Base-by-base conservation (phyloP, 805 yeast species). In the Pichia deserticola region DNA sequence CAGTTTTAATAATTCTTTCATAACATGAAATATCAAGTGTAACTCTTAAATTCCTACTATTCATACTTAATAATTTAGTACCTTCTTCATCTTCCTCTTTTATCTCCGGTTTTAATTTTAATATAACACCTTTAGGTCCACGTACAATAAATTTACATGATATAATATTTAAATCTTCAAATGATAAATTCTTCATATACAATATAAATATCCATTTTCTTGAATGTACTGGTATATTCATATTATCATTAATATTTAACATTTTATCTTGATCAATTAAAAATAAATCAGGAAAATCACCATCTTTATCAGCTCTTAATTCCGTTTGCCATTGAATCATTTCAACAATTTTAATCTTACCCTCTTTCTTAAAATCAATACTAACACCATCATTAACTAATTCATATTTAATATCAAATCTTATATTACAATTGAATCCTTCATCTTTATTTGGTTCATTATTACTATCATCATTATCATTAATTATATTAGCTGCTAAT, bases 161-260 rank as follows among this genome's bases (percentile, higher is more conserved):
- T 15, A n/a, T 36, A 5, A 48, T 25, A 6, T 20, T 25, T 3
- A 53, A 6, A 42, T 59, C 64, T 44, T 51, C 63, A 76, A 65
- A 66, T 10, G 63, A 53, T 52, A 69, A 61, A 35, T 59, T 66
- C 25, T 32, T 41, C 5, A 48, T 15, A 6, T 30, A 12, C 8
- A 53, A 28, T 11, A 32, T 49, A 27, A 51, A 51, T 3, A 49
- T 11, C 56, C 54, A 53, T 40, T 36, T 41, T 25, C 39, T 63
- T 70, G 69, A 61, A 67, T 35, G 56, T 9, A 37, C 13, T n/a
- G 50, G 50, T 25, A 47, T 36, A 34, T 42, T 42, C 25, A 43
- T 25, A 13, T 36, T 36, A 29, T 25, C n/a, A 15, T 27, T 27
- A 20, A 36, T 35, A 37, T 37, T 33, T n/a, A 47, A 15, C 36